These are phyloP conservation scores for Lanzia echinophila DNA, from an alignment of 2,329 filamentous ascomycete genomes.

Conservation along the genomic window DNA sequence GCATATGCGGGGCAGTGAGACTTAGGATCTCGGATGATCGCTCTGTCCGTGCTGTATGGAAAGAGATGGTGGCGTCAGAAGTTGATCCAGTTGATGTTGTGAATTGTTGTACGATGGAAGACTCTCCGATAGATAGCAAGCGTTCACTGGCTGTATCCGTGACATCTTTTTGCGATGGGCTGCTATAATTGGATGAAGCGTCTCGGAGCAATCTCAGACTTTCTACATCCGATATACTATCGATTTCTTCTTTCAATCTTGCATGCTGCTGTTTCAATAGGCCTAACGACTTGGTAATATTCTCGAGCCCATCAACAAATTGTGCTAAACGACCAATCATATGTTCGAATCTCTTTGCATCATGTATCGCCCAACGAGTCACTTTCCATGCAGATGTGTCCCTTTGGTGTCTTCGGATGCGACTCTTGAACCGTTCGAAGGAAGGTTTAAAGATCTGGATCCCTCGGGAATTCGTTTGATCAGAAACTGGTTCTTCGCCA, in stretches of 20 bases:
- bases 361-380: slow-evolving; percentile 21
- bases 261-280: slow-evolving; percentile 15
- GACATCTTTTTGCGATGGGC: slow-evolving; percentile 3
- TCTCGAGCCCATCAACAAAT: slow-evolving; percentile 23
- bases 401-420: slow-evolving; percentile 18
- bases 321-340: slow-evolving; percentile 16
- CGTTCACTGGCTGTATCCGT: slow-evolving; percentile 17
- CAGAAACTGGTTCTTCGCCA: not conserved
- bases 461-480: slow-evolving; percentile 2
- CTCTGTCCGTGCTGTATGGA: not conserved
- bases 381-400: slow-evolving; percentile 18
- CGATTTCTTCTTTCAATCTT: slow-evolving; percentile 17
- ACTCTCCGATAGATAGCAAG: slow-evolving; percentile 1
- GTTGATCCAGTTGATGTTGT: not conserved
- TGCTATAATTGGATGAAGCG: slow-evolving; percentile 9
- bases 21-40: not conserved
- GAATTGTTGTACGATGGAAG: not conserved
- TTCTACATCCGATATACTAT: slow-evolving; percentile 17
- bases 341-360: slow-evolving; percentile 17
- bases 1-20: not conserved
- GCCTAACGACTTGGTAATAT: slow-evolving; percentile 16
- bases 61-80: not conserved
- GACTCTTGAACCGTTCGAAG: slow-evolving; percentile 19
- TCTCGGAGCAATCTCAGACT: slow-evolving; percentile 19
- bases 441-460: slow-evolving; percentile 16